phyloP scores from a whole-genome alignment of 2,329 filamentous ascomycete species.

The Ilyonectria sp. region DNA sequence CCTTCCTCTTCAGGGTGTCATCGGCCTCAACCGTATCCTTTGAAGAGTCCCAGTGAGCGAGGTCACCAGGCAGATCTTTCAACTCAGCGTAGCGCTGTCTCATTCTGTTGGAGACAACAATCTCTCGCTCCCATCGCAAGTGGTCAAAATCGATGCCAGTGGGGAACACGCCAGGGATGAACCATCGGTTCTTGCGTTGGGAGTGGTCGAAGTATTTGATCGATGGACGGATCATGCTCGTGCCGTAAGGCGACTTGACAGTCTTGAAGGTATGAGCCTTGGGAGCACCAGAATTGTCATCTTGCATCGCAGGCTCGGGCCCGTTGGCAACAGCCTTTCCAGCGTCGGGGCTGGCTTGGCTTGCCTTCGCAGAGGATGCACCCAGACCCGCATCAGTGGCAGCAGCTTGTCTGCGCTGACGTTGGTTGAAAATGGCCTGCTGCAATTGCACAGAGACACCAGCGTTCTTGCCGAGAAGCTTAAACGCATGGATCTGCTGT shows the following conservation, averaged over 20 bases:
- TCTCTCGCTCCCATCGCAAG: conserved; percentile 87
- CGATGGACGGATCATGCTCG: conserved; percentile 64
- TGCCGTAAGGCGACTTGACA: conserved; percentile 81
- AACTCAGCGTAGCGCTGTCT: conserved; percentile 87
- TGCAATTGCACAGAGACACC: conserved; percentile 85
- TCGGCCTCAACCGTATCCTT: conserved; percentile 79
- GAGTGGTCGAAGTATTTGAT: conserved; percentile 88
- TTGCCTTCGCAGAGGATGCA: conserved; percentile 50
- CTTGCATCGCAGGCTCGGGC: conserved; percentile 53
- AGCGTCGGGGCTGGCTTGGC: conserved; percentile 51
- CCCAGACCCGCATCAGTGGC: conserved; percentile 62
- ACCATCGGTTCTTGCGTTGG: conserved; percentile 80
- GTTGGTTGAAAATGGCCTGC: conserved; percentile 84
- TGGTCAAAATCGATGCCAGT: conserved; percentile 90
- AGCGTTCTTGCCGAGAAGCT: conserved; percentile 88
- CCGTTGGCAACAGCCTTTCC: conserved; percentile 56
- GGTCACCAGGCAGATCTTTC: conserved; percentile 85
- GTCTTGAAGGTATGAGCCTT: conserved; percentile 76
- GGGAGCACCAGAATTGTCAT: conserved; percentile 50
- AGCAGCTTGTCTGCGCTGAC: conserved; percentile 74
- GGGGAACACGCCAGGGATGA: conserved; percentile 91
- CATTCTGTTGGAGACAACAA: conserved; percentile 91
- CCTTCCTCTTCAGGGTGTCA: conserved; percentile 87
- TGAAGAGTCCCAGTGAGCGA: conserved; percentile 88
- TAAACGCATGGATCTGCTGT: conserved; percentile 93